Base-by-base conservation (phyloP, 1,284 basidiomycete species). In the Peniophora sp. region DNA sequence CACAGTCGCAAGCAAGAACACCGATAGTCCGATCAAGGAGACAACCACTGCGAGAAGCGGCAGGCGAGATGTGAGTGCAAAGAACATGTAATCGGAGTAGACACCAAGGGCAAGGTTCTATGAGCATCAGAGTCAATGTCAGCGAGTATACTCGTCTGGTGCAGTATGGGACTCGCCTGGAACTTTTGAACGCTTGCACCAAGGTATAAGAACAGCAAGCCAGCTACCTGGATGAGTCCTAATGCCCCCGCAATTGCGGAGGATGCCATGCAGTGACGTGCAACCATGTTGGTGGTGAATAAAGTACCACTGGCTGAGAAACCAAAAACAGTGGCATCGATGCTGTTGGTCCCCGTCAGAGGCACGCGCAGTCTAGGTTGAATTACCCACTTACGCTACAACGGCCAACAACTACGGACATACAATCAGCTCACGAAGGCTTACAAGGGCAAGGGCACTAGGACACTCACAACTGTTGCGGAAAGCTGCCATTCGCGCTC, bases 181-280 rank as follows among this genome's bases (percentile, higher is more conserved):
- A 84, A 82, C 19, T 75, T 80, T 0, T 63, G 56, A 0, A 73
- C 55, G 53, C 75, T 70, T 3, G 69, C 70, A 38, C 57, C 62
- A 52, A 67, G 73, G 63, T 85, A 88, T 3, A 70, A 65, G 1
- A 87, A 62, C 20, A 85, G 62, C 61, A 85, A 81, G 78, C 81
- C 27, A 0, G 75, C 74, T 47, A 77, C 78, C 52, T 74, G 72
- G 3, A 75, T 66, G 49, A 85, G 73, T 1, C 84, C 85, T 17
- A 84, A 69, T 0, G 79, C 83, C 0, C 82, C 78, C 2, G 78
- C 67, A 22, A 82, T 68, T 41, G 74, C 77, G 20, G 77, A 78
- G 0, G 77, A 64, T 0, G 81, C 78, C 22, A 86, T 72, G 0
- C 77, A 71, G 41, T 63, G 65, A 24, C 67, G 65, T 1, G 79